Conservation (phyloP, 129 eudicot species). For the Flaveria trinervia region DNA sequence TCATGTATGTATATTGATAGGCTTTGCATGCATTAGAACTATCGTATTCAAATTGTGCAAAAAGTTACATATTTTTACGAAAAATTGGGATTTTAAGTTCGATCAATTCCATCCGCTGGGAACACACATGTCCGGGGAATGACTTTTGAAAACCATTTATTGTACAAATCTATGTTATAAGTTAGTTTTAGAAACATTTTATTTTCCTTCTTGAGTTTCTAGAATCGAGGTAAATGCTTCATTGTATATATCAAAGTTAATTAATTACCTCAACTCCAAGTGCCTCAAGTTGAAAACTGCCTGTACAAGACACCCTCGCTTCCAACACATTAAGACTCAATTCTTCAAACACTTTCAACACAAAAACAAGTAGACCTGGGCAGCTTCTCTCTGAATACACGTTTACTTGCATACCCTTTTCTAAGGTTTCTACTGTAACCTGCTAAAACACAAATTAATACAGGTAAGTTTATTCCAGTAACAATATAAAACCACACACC, state of each 20-base stretch:
- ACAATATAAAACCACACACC: not conserved
- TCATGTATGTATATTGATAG: slow-evolving; percentile 21
- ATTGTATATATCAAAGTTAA: not conserved
- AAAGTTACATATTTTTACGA: not conserved
- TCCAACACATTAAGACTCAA: slow-evolving; percentile 75
- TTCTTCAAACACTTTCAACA: slow-evolving; percentile 80
- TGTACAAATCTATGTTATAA: no score
- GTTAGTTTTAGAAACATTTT: not conserved
- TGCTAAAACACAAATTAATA: slow-evolving; percentile 16
- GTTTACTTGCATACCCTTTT: slow-evolving; percentile 77
- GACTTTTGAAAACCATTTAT: no score
- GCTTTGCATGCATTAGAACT: slow-evolving; percentile 22
- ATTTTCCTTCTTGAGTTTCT: not conserved
- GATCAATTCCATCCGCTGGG: no score
- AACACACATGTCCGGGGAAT: no score
- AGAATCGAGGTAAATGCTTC: not conserved
- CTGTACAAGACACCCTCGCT: slow-evolving; percentile 90
- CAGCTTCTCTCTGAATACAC: slow-evolving; percentile 64
- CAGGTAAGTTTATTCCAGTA: not conserved
- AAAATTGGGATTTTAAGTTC: no score
- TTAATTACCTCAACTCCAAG: slow-evolving; percentile 68
- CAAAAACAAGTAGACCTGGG: slow-evolving; percentile 72
- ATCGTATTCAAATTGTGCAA: not conserved
- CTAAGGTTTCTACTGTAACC: slow-evolving; percentile 87
- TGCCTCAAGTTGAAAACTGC: slow-evolving; percentile 79